Evolutionary conservation across 768 basidiomycete genomes (phyloP).

Genomic region (Hericium coralloides): DNA sequence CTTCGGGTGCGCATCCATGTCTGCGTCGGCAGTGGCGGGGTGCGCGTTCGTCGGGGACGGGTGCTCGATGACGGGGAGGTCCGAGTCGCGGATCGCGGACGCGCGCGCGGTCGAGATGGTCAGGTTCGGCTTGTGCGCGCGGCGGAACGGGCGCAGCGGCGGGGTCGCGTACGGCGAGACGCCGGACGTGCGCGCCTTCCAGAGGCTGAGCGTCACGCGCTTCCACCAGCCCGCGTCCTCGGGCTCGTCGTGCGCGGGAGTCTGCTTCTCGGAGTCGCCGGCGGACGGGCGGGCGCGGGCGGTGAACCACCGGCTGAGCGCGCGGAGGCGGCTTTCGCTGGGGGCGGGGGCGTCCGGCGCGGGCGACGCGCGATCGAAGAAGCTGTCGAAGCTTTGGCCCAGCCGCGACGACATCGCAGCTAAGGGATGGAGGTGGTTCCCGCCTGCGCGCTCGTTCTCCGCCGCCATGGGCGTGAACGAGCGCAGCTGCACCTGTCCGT

Average conservation of each 20-base stretch:
- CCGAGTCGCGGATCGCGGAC: slow-evolving; percentile 17
- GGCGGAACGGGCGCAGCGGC: slow-evolving; percentile 4
- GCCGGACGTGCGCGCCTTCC: slow-evolving; percentile 14
- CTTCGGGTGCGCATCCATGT: slow-evolving; percentile 6
- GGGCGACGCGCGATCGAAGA: slow-evolving; percentile 26
- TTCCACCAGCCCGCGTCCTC: slow-evolving; percentile 7
- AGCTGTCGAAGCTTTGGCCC: slow-evolving; percentile 37
- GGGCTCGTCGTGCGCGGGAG: neutral
- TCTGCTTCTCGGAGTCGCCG: neutral
- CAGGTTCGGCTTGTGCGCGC: slow-evolving; percentile 20
- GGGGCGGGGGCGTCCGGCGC: slow-evolving; percentile 7
- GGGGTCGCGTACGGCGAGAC: slow-evolving; percentile 1
- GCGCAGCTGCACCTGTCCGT: neutral
- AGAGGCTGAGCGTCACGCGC: slow-evolving; percentile 12
- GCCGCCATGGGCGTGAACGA: neutral
- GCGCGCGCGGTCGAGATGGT: slow-evolving; percentile 36
- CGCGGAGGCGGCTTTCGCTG: neutral
- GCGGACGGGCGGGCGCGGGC: slow-evolving; percentile 27
- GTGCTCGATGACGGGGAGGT: slow-evolving; percentile 23
- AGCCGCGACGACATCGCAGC: slow-evolving; percentile 20
- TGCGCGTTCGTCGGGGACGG: slow-evolving; percentile 14
- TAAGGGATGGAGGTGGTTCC: slow-evolving; percentile 6
- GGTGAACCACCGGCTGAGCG: slow-evolving; percentile 17
- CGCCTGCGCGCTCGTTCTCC: neutral
- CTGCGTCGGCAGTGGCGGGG: too few species aligned